Evolutionary conservation across 768 basidiomycete genomes (phyloP).

Genomic region (Podaxis carcinomalis): DNA sequence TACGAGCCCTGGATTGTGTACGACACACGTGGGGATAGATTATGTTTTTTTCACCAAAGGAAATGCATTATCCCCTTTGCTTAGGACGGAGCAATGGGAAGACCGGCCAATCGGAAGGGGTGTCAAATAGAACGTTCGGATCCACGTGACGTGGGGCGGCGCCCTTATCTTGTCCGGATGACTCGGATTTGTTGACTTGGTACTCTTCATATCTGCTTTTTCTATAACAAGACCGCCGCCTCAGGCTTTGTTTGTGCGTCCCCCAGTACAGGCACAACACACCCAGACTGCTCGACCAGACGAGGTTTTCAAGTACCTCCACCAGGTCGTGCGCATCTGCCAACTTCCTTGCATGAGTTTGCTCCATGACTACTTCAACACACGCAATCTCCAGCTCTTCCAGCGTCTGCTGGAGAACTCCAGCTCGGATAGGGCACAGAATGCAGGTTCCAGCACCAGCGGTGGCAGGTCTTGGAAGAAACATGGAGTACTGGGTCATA

Average conservation of each 20-base stretch:
- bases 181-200: not conserved
- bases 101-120: not conserved
- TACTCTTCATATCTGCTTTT: not conserved
- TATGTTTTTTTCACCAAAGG: too few species aligned
- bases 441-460: conserved; percentile 36
- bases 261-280: not conserved
- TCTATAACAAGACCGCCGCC: not conserved
- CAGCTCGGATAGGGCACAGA: conserved; percentile 32
- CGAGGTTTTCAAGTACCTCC: not conserved
- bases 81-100: not conserved
- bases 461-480: conserved; percentile 57
- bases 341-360: conserved; percentile 61
- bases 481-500: conserved; percentile 33
- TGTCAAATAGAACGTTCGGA: not conserved
- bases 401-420: conserved; percentile 62
- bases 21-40: too few species aligned
- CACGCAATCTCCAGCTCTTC: conserved; percentile 72
- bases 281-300: not conserved
- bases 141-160: not conserved
- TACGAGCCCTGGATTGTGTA: too few species aligned
- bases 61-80: too few species aligned
- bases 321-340: not conserved
- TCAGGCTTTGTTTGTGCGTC: not conserved
- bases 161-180: not conserved
- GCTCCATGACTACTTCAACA: conserved; percentile 74